phyloP scores from a whole-genome alignment of 345 rosid genomes.

The Aquilaria yunnanensis region DNA sequence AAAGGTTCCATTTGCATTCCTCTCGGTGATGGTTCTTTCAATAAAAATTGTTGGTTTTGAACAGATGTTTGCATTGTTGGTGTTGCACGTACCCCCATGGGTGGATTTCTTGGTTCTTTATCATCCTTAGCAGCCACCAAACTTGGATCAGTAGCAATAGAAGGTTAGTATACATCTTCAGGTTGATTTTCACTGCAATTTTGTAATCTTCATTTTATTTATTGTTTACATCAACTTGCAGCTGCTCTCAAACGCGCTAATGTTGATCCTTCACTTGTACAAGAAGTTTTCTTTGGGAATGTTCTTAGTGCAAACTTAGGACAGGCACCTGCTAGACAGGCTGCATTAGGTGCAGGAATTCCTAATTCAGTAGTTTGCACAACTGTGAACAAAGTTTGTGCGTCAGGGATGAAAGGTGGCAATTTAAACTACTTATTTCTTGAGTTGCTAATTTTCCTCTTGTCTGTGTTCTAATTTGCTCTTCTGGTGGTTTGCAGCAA shows the following conservation, averaged over 20 bases:
- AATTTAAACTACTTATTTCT: background rate
- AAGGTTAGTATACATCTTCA: conserved; percentile 33
- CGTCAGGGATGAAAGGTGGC: conserved; percentile 98
- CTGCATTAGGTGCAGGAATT: conserved; percentile 93
- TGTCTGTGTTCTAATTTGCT: background rate
- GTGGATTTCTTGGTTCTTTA: conserved; percentile 84
- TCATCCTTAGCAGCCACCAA: conserved; percentile 86
- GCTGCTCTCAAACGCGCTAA: conserved; percentile 92
- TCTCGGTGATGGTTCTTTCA: conserved; percentile 2
- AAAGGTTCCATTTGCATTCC: background rate
- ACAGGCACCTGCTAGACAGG: conserved; percentile 99
- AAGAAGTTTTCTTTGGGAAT: conserved; percentile 94
- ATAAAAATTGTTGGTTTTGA: conserved; percentile 9
- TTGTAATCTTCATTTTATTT: background rate
- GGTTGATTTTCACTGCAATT: background rate
- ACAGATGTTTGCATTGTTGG: conserved; percentile 97
- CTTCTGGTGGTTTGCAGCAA: conserved; percentile 44
- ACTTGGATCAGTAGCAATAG: conserved; percentile 87
- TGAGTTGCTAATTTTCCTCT: background rate
- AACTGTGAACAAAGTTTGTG: conserved; percentile 95
- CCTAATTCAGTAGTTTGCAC: conserved; percentile 83
- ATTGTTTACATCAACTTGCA: conserved; percentile 22
- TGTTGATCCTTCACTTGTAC: conserved; percentile 78
- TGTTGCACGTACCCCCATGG: conserved; percentile 96
- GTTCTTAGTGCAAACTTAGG: conserved; percentile 95